Evolutionary conservation across 1,139 yeast species (phyloP).

Genomic region (Suhomyces maxii): DNA sequence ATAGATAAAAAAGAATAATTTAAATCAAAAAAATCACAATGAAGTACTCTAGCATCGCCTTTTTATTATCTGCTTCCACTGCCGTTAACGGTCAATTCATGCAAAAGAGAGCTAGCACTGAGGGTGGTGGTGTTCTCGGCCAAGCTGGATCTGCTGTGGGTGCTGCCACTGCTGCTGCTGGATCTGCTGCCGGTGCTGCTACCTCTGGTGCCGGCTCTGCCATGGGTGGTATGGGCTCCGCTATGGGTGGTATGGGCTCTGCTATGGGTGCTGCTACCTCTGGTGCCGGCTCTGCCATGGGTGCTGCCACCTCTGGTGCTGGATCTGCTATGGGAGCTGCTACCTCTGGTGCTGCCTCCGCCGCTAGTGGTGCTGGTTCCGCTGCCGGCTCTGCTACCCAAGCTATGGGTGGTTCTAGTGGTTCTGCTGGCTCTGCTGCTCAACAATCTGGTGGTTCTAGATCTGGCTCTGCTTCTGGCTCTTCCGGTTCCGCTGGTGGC

Average conservation of each 20-base stretch:
- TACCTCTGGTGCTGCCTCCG: constrained; percentile 26
- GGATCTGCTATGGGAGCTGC: constrained; percentile 32
- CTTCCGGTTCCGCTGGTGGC: constrained; percentile 18
- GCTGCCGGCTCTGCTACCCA: constrained; percentile 50
- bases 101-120: constrained; percentile 18
- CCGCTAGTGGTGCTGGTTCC: constrained; percentile 47
- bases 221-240: constrained; percentile 11
- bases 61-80: constrained; percentile 16
- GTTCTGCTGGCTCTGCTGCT: constrained; percentile 13
- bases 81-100: constrained; percentile 14
- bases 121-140: constrained; percentile 46
- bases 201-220: constrained; percentile 22
- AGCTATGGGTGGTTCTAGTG: constrained; percentile 17
- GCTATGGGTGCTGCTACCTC: constrained; percentile 29
- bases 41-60: constrained; percentile 17
- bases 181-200: constrained; percentile 23
- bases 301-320: constrained; percentile 9
- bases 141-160: constrained; percentile 49
- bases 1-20: neutral
- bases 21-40: constrained; percentile 8
- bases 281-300: constrained; percentile 12
- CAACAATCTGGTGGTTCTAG: neutral
- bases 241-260: constrained; percentile 15
- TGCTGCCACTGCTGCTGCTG: constrained; percentile 17
- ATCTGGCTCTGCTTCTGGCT: constrained; percentile 17